phyloP scores from a whole-genome alignment of 2,329 filamentous ascomycete genomes.

The Exophiala aquamarina region DNA sequence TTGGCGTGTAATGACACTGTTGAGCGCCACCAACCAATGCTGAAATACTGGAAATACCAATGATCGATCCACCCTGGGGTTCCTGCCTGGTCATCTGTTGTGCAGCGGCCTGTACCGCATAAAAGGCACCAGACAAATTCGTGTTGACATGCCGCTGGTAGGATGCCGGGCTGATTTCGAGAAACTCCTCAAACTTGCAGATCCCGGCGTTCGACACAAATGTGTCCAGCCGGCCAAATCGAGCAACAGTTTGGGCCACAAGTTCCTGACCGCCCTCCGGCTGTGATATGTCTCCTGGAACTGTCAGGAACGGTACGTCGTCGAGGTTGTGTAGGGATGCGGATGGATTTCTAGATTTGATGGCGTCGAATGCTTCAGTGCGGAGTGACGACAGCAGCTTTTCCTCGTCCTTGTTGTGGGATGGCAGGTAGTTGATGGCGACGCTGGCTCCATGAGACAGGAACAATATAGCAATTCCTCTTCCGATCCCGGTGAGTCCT shows the following conservation, averaged over 20 bases:
- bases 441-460: conserved; percentile 36
- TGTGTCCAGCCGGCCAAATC: conserved; percentile 33
- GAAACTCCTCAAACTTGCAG: conserved; percentile 83
- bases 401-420: conserved; percentile 30
- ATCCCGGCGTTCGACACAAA: conserved; percentile 36
- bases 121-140: conserved; percentile 32
- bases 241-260: conserved; percentile 50
- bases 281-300: conserved; percentile 75
- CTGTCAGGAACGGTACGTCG: conserved; percentile 50
- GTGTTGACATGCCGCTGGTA: conserved; percentile 64
- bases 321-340: conserved; percentile 8
- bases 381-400: conserved; percentile 22
- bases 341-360: conserved; percentile 18
- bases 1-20: conserved; percentile 80
- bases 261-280: conserved; percentile 69
- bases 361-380: conserved; percentile 29
- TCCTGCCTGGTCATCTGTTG: conserved; percentile 31
- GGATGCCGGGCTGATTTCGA: conserved; percentile 71
- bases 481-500: conserved; percentile 81
- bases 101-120: conserved; percentile 32
- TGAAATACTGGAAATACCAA: conserved; percentile 34
- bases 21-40: conserved; percentile 60
- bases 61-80: conserved; percentile 32
- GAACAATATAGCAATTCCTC: conserved; percentile 79
- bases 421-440: conserved; percentile 32